Conservation (phyloP, 192 early-diverging fungal genomes). For the Kickxella alabastrina region DNA sequence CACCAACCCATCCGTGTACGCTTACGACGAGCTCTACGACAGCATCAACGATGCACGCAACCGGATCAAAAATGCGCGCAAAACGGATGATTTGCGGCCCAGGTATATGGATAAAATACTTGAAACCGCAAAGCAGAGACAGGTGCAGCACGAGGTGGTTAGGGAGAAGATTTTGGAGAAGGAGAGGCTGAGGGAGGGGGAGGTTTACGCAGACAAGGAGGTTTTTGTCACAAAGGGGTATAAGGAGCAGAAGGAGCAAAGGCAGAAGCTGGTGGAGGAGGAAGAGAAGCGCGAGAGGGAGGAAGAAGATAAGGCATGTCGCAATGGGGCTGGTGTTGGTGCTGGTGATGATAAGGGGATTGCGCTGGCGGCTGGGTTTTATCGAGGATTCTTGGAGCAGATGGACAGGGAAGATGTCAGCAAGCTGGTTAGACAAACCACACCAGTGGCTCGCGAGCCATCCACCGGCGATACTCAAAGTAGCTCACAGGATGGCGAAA, state of each 20-base stretch:
- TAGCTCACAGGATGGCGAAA: neutral
- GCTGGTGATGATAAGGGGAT: too few relatives aligned
- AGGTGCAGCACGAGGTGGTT: constrained; percentile 33
- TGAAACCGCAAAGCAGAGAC: constrained; percentile 35
- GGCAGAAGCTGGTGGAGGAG: constrained; percentile 20
- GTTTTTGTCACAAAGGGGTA: constrained; percentile 37
- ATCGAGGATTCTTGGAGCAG: constrained; percentile 32
- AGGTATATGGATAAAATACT: constrained; percentile 47
- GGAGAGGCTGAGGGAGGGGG: constrained; percentile 35
- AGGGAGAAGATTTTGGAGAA: constrained; percentile 34
- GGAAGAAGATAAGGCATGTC: constrained; percentile 1
- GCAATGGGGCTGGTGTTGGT: too few relatives aligned
- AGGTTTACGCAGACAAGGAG: constrained; percentile 39
- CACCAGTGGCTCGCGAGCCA: neutral
- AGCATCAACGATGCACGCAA: constrained; percentile 12
- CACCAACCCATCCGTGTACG: constrained; percentile 28
- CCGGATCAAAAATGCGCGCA: constrained; percentile 8
- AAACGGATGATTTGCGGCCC: constrained; percentile 25
- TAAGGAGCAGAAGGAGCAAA: constrained; percentile 41
- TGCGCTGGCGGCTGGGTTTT: constrained; percentile 13
- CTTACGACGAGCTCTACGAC: constrained; percentile 46
- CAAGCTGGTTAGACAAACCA: neutral
- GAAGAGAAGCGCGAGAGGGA: constrained; percentile 21
- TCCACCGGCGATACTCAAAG: neutral
- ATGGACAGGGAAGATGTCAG: constrained; percentile 58